A percentile compares a stretch with the other conserved stretches of the same genome.
phyloP scores from a whole-genome alignment of 345 rosid genomes.

The Geranium brycei region DNA sequence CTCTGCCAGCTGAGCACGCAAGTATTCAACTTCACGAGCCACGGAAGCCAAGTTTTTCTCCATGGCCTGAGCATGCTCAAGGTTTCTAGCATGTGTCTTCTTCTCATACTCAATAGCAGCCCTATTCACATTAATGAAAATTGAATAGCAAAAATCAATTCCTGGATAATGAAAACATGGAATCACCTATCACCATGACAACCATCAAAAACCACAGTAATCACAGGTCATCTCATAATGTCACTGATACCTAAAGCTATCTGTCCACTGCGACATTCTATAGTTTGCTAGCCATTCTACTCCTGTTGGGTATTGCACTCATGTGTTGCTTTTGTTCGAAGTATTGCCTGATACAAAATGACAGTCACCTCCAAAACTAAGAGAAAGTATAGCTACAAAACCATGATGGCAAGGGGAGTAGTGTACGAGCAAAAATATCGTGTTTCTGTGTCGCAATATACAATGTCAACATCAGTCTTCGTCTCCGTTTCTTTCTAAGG shows the following conservation, averaged over 20 bases:
- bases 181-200: background rate
- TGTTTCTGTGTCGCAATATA: no score
- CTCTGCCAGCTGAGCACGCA: conserved; percentile 31
- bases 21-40: conserved; percentile 39
- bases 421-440: no score
- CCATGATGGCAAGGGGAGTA: background rate
- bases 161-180: conserved; percentile 2
- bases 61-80: conserved; percentile 48
- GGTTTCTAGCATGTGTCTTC: conserved; percentile 51
- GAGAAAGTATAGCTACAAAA: background rate
- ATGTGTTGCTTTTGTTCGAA: background rate
- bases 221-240: no score
- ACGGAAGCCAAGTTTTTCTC: conserved; percentile 38
- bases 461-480: background rate
- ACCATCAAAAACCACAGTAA: background rate
- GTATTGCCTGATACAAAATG: background rate
- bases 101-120: conserved; percentile 67
- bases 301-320: background rate
- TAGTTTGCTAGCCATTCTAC: background rate
- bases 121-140: conserved; percentile 20
- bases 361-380: background rate
- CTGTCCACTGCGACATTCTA: no score
- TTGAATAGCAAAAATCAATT: background rate
- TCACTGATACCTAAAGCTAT: background rate
- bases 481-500: no score